Evolutionary conservation across 2,329 filamentous ascomycete species (phyloP), one percentile per base, ranked within the genome.

Genomic region (Colletotrichum plurivorum): DNA sequence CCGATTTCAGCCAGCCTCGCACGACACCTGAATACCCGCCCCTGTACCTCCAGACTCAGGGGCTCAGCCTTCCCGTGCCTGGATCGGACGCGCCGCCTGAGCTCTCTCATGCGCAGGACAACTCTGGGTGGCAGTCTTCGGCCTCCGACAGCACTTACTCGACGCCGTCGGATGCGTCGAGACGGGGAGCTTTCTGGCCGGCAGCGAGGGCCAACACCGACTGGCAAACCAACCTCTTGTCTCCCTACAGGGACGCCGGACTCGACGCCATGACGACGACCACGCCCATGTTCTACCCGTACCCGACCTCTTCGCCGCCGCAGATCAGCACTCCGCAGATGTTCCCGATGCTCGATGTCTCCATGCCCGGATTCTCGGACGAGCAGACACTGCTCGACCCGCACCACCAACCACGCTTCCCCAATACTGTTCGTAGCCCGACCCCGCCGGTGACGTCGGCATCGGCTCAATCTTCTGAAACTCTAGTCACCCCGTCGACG

Each of bases 61-160:
- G 64, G 20, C 63, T 71, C 15, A 55, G 56, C n/a, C 55, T 71
- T 13, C 69, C 64, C n/a, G 55, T 58, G 15, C 48, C 68, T 16
- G 64, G 22, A 13, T 36, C 61, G 4, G 67, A 71, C 31, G 68
- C 45, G 16, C 52, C 55, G 39, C 68, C 71, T n/a, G 69, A 71
- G 39, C 65, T 72, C 10, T 69, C 69, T 7, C 69, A 69, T 46
- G 54, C 66, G 74, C 78, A 78, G 41, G 84, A 84, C 31, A 75
- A 74, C 56, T 80, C 84, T 9, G 78, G 78, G 5, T 82, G 83
- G 77, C 73, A 79, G 4, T 84, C 84, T 4, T 85, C 85, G 13
- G 78, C 82, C n/a, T 79, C 84, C 8, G 83, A 83, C 52, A 86
- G 84, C 75, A 78, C 77, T 25, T 86, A 83, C 71, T 87, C 85